Conservation (phyloP, 257 asterid species). For the Solanum habrochaites region DNA sequence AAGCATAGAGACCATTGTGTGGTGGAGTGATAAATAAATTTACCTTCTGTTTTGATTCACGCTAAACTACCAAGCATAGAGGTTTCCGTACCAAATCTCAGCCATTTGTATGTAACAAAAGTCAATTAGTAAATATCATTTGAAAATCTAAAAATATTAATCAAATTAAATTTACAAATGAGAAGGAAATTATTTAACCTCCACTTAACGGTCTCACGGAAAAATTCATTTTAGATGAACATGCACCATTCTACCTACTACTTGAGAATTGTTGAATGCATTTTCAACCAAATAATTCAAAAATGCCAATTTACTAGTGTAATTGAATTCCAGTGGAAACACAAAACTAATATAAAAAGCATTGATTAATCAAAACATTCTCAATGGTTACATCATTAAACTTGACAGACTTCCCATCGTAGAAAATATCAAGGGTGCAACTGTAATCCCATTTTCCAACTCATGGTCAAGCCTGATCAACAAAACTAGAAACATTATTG, state of each 20-base stretch:
- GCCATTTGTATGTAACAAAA: neutral
- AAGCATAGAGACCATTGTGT: too few relatives aligned
- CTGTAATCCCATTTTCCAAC: too few relatives aligned
- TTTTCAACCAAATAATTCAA: neutral
- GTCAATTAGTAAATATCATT: neutral
- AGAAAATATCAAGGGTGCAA: neutral
- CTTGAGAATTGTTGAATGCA: neutral
- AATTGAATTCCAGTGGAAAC: neutral
- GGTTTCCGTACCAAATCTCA: neutral
- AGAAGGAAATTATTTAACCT: neutral
- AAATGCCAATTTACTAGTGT: neutral
- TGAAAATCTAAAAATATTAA: neutral
- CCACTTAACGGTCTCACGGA: neutral
- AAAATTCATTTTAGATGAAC: neutral
- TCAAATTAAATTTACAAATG: neutral
- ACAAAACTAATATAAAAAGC: neutral
- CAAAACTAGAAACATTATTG: too few relatives aligned
- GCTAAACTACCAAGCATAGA: neutral
- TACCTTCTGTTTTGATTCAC: neutral
- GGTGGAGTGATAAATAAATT: neutral
- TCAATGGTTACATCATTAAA: neutral
- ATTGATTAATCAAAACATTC: neutral
- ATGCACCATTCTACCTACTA: neutral
- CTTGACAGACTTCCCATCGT: neutral
- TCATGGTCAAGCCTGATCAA: neutral